phyloP scores from a whole-genome alignment of 176 grass and related monocot genomes.

The Hsuehochloa calcarea region DNA sequence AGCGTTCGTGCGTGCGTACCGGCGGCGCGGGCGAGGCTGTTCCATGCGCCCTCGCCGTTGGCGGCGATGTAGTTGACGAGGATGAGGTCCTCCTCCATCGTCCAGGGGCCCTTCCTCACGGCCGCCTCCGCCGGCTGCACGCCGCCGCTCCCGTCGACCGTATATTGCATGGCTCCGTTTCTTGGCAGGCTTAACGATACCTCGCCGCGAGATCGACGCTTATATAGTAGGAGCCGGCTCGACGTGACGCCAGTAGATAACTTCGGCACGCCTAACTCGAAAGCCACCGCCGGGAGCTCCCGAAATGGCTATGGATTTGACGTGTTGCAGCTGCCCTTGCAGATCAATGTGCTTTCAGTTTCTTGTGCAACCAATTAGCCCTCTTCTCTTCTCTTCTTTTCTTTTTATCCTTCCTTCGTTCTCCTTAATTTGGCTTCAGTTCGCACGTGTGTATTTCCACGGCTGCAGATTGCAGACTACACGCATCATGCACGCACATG shows the following conservation, averaged over 20 bases:
- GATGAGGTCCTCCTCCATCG: slow-evolving; percentile 60
- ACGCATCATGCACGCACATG: background rate
- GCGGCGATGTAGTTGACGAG: slow-evolving; percentile 52
- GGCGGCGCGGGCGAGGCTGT: slow-evolving; percentile 29
- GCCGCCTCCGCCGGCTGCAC: slow-evolving; percentile 27
- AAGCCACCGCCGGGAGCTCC: slow-evolving; percentile 7
- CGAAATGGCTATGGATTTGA: slow-evolving; percentile 2
- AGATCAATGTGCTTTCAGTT: background rate
- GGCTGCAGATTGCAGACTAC: background rate
- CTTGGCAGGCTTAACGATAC: background rate
- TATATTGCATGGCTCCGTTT: slow-evolving; percentile 10
- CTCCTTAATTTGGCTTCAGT: no score
- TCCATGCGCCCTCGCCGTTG: slow-evolving; percentile 61
- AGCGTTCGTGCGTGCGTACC: background rate
- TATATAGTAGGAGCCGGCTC: background rate
- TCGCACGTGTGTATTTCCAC: background rate
- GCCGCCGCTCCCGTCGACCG: background rate
- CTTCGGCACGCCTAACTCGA: slow-evolving; percentile 39
- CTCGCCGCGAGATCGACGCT: background rate
- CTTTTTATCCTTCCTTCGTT: background rate
- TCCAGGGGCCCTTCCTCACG: slow-evolving; percentile 67
- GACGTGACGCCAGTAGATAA: background rate
- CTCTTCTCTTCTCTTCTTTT: no score
- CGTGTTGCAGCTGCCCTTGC: background rate
- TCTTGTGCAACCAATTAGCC: background rate